Conservation (phyloP, 371 early-diverging fungal genomes). For the Zancudomyces culisetae region DNA sequence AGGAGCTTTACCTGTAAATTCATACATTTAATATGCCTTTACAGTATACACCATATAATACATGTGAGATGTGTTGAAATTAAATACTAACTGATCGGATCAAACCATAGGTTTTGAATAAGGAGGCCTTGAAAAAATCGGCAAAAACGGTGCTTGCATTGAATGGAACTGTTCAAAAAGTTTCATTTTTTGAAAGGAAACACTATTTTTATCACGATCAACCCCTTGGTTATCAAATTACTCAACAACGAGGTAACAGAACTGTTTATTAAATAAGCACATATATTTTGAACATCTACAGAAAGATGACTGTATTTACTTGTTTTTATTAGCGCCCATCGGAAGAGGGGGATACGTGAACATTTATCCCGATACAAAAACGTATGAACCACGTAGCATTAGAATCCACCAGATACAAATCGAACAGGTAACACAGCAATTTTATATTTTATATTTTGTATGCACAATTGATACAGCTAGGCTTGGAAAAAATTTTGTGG, state of each 20-base stretch:
- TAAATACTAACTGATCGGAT: too few species aligned
- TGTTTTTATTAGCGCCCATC: conserved; percentile 7
- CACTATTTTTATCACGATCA: conserved; percentile 88
- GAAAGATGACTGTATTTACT: background rate
- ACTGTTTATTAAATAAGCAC: too few species aligned
- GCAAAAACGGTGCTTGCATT: conserved; percentile 54
- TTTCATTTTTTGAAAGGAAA: conserved; percentile 72
- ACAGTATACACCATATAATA: too few species aligned
- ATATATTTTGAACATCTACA: too few species aligned
- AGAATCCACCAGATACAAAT: conserved; percentile 69
- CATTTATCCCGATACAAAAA: conserved; percentile 1
- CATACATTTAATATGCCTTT: background rate
- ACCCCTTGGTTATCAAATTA: conserved; percentile 85
- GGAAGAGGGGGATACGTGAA: conserved; percentile 17
- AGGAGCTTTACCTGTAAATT: conserved; percentile 32
- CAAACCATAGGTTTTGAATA: conserved; percentile 28
- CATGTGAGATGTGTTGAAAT: too few species aligned
- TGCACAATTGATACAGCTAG: too few species aligned
- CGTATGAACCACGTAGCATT: conserved; percentile 12
- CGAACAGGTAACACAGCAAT: conserved; percentile 40
- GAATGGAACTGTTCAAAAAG: conserved; percentile 35
- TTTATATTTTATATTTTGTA: too few species aligned
- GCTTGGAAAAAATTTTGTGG: too few species aligned
- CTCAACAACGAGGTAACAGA: conserved; percentile 41
- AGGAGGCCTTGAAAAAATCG: conserved; percentile 46